A percentile compares a stretch with the other conserved stretches of the same genome.
phyloP scores from a whole-genome alignment of 192 early-diverging fungal genomes.

The Linnemannia schmuckeri region DNA sequence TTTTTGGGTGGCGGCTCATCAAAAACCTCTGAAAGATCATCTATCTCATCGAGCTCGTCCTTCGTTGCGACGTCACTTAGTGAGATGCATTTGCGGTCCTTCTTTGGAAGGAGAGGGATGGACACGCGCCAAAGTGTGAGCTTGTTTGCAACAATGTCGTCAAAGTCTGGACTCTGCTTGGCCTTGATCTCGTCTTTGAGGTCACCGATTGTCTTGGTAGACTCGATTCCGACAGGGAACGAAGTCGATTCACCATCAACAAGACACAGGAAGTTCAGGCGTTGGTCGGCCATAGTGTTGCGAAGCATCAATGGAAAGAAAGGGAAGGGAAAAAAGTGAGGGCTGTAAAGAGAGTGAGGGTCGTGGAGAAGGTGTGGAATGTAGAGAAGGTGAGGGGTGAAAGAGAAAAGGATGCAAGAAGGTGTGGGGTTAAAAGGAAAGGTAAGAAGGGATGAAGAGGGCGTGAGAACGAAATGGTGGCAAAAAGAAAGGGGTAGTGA shows the following conservation, averaged over 20 bases:
- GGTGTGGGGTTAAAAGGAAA: neutral
- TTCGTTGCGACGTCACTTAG: too few relatives aligned
- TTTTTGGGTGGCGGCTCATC: neutral
- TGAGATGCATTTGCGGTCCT: too few relatives aligned
- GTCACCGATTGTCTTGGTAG: slow-evolving; percentile 16
- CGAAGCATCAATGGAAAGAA: neutral
- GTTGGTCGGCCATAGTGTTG: neutral
- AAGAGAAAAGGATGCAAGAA: neutral
- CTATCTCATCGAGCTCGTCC: neutral
- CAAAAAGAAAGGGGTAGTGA: neutral
- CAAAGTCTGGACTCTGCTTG: slow-evolving; percentile 2
- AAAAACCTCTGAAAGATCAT: neutral
- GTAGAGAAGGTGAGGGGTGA: neutral
- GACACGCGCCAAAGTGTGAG: slow-evolving; percentile 23
- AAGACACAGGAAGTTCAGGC: slow-evolving; percentile 25
- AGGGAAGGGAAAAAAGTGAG: neutral
- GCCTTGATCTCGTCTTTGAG: slow-evolving; percentile 25
- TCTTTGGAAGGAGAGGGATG: neutral
- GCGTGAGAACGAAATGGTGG: neutral
- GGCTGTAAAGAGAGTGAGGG: too few relatives aligned
- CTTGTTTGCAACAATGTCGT: slow-evolving; percentile 13
- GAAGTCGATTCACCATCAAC: slow-evolving; percentile 22
- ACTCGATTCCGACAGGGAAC: neutral
- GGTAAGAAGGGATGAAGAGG: neutral
- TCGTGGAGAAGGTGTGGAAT: too few relatives aligned